These are phyloP conservation scores for Mycena citricolor DNA, from an alignment of 1,284 basidiomycete genomes.

Conservation along the genomic window DNA sequence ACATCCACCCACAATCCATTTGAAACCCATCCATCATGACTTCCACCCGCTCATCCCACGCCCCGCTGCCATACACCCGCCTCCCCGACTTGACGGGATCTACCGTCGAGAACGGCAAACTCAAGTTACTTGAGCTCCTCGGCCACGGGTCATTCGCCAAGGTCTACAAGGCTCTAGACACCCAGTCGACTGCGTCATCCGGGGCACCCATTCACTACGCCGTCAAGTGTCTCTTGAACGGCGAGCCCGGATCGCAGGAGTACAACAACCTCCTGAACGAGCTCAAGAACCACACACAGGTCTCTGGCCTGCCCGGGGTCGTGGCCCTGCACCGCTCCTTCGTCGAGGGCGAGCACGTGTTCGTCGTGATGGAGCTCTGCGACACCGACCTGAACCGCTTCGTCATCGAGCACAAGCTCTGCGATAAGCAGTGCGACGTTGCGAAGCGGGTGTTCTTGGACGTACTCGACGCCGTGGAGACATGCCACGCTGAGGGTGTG, in stretches of 20 bases:
- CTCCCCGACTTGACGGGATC: slow-evolving; percentile 50
- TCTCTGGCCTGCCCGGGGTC: slow-evolving; percentile 74
- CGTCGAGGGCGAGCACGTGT: slow-evolving; percentile 51
- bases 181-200: slow-evolving; percentile 1
- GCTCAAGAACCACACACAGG: slow-evolving; percentile 66
- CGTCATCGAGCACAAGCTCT: slow-evolving; percentile 43
- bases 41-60: no score
- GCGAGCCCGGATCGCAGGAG: slow-evolving; percentile 33
- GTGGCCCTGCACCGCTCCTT: slow-evolving; percentile 75
- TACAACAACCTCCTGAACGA: slow-evolving; percentile 43
- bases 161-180: slow-evolving; percentile 73
- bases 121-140: slow-evolving; percentile 63
- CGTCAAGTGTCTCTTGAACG: slow-evolving; percentile 58
- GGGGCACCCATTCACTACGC: slow-evolving; percentile 48
- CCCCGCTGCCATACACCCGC: no score
- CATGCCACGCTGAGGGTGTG: slow-evolving; percentile 67
- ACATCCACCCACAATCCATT: no score
- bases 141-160: no score
- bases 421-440: slow-evolving; percentile 57
- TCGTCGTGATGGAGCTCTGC: slow-evolving; percentile 59
- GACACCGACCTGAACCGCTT: slow-evolving; percentile 55
- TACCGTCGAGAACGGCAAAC: slow-evolving; percentile 51
- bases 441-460: slow-evolving; percentile 60
- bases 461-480: slow-evolving; percentile 76
- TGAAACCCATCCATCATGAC: no score